Evolutionary conservation across 139 green algal species (phyloP).

Genomic region (Tetradesmus lagerheimii): DNA sequence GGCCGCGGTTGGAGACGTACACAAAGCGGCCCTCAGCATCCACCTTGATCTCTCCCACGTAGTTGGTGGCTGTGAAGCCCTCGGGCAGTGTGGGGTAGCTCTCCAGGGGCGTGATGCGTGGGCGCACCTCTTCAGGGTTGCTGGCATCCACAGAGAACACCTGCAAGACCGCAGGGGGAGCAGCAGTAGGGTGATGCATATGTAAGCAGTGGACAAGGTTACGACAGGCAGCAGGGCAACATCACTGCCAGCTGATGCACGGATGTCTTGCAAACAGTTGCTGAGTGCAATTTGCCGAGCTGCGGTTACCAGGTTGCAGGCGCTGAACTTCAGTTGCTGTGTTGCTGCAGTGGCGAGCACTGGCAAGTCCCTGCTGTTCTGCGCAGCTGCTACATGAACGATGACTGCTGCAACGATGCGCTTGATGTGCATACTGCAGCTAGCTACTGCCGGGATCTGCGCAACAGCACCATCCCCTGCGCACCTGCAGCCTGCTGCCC

Average conservation of each 20-base stretch:
- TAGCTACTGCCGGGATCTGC: neutral
- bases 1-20: slow-evolving; percentile 49
- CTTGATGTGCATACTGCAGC: neutral
- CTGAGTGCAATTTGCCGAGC: too few species aligned
- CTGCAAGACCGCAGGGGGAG: neutral
- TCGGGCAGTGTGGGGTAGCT: slow-evolving; percentile 31
- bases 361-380: too few species aligned
- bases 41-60: slow-evolving; percentile 48
- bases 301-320: too few species aligned
- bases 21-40: slow-evolving; percentile 35
- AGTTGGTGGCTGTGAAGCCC: slow-evolving; percentile 41
- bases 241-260: too few species aligned
- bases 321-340: too few species aligned
- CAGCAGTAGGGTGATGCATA: too few species aligned
- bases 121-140: slow-evolving; percentile 30
- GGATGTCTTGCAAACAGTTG: too few species aligned
- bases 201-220: too few species aligned
- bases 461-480: neutral
- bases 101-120: slow-evolving; percentile 39
- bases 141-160: slow-evolving; percentile 47
- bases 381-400: too few species aligned
- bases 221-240: too few species aligned
- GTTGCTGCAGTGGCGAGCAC: too few species aligned
- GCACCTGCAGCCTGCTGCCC: slow-evolving; percentile 35
- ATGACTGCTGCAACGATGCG: too few species aligned